Evolutionary conservation across 164 flowering plant species (phyloP), one percentile per base, ranked within the genome.

Genomic region (Cinnamomum micranthum): DNA sequence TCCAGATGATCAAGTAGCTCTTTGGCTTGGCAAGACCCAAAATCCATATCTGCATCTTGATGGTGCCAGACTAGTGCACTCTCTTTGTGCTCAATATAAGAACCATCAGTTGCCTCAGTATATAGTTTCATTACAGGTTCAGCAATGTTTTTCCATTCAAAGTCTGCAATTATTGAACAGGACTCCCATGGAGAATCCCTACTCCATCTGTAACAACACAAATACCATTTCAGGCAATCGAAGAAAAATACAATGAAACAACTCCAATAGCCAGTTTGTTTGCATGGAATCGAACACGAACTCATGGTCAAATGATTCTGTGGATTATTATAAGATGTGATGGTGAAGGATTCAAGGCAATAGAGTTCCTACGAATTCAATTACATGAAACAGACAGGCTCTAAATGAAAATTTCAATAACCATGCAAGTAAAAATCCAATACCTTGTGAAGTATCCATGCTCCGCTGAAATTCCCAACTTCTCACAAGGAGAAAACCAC

Each of bases 361-460:
- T 33, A 19, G 64, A 11, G n/a, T 41, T 7, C 47, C 47, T 41
- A 41, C 47, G 47, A 6, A 9, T 41, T 41, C 47, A 41, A 41
- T 41, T 41, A 41, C 47, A 41, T 9, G 47, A 41, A 73, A 72
- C 2, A 63, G 63, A 33, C 1, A 24, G 4, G 20, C 6, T 19
- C 41, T 24, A 10, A 63, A 24, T 10, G 63, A 52, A 60, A 55
- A 14, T 0, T 20, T 55, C n/a, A 55, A 55, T 55, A 20, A 20
- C 60, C n/a, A 15, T 55, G 11, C 51, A 52, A 51, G 60, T 15
- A 1, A 55, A 55, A 20, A 20, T 55, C n/a, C 60, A 33, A 60
- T 70, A 76, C 78, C 78, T 76, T 6, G 69, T 65, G 70, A 76
- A 76, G 74, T 76, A 76, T 25, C 78, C 78, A 65, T 76, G 78